These are phyloP conservation scores for Lentinula raphanica DNA, from an alignment of 768 basidiomycete genomes.

Conservation along the genomic window DNA sequence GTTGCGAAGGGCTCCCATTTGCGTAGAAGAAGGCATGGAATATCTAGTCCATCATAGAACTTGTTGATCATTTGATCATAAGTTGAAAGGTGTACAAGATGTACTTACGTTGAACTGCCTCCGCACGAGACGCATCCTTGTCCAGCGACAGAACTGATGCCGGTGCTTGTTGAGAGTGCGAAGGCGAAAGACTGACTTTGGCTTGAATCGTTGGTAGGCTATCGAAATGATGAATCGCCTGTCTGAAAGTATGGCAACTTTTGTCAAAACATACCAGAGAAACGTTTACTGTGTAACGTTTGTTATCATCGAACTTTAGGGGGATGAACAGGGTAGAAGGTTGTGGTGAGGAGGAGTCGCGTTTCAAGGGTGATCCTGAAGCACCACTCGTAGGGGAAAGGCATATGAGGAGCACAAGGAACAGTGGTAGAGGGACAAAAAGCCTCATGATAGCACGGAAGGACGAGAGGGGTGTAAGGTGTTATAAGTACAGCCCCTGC, in stretches of 20 bases:
- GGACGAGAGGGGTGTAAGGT: background rate
- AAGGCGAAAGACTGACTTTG: background rate
- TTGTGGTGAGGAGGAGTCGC: background rate
- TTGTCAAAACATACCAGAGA: background rate
- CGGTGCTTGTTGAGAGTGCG: slow-evolving; percentile 2
- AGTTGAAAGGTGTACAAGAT: background rate
- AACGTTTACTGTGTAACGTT: background rate
- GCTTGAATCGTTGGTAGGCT: background rate
- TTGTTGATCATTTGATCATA: background rate
- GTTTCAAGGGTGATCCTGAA: background rate
- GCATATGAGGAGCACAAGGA: background rate
- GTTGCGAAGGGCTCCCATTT: background rate
- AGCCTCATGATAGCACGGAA: background rate
- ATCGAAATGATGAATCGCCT: too few species aligned
- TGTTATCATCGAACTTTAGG: background rate
- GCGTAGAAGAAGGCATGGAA: background rate
- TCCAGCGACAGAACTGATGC: background rate
- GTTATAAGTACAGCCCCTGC: background rate
- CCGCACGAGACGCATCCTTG: background rate
- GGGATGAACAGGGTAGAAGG: background rate
- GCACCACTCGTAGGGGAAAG: background rate
- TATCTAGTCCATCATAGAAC: background rate
- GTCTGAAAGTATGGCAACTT: background rate
- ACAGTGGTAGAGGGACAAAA: background rate
- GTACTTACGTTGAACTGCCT: background rate